These are phyloP conservation scores for Rhodotorula paludigena DNA, from an alignment of 768 basidiomycete genomes.

Conservation along the genomic window DNA sequence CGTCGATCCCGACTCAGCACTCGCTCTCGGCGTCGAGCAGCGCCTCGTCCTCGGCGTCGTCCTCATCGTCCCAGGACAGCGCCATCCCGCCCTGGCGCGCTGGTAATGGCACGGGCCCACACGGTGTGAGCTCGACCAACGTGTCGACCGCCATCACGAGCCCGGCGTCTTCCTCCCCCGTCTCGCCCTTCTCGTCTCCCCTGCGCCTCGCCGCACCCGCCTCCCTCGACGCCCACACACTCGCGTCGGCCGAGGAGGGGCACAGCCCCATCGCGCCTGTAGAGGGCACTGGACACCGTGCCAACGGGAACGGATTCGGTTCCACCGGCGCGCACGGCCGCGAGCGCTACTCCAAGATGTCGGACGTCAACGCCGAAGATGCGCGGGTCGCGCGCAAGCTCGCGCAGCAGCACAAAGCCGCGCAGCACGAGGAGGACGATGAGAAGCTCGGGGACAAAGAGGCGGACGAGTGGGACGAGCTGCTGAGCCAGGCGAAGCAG, in stretches of 20 bases:
- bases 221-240: not conserved
- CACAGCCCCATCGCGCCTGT: not conserved
- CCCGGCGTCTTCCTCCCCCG: not conserved
- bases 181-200: not conserved
- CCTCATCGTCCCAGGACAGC: no score
- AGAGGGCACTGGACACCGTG: no score
- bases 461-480: constrained; percentile 2
- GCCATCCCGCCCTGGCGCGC: no score
- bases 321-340: not conserved
- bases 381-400: not conserved
- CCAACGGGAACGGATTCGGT: not conserved
- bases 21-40: no score
- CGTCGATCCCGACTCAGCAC: no score
- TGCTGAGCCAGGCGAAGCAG: not conserved
- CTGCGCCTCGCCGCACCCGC: not conserved
- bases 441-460: no score
- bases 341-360: not conserved
- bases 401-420: not conserved
- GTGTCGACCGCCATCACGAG: not conserved
- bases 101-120: no score
- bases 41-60: no score
- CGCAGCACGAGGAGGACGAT: not conserved
- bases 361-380: not conserved
- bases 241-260: constrained; percentile 2
- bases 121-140: not conserved